Conservation (phyloP, 208 protist genomes). For the Kentomonas sorsogonicus region DNA sequence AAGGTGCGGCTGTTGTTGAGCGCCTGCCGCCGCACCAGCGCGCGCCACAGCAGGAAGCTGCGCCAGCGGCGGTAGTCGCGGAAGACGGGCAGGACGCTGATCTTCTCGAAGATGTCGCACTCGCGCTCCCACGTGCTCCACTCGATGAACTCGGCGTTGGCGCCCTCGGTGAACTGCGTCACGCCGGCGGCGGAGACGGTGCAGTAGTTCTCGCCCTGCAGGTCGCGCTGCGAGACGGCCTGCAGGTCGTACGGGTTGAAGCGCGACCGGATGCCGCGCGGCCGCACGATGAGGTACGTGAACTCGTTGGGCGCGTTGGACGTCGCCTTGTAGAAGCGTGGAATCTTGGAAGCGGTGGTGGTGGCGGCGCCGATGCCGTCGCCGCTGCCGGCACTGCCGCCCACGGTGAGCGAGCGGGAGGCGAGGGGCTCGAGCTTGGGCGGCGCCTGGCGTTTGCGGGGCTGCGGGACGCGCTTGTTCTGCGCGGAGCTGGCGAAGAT, state of each 20-base stretch:
- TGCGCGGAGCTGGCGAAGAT: constrained; percentile 33
- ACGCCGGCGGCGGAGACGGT: constrained; percentile 92
- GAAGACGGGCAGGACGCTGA: constrained; percentile 90
- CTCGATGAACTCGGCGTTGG: constrained; percentile 92
- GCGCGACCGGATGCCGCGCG: constrained; percentile 71
- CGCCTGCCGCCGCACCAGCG: constrained; percentile 79
- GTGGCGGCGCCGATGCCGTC: constrained; percentile 4
- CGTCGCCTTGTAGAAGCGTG: constrained; percentile 66
- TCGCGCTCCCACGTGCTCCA: constrained; percentile 92
- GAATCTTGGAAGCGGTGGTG: constrained; percentile 28
- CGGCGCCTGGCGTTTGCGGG: constrained; percentile 17
- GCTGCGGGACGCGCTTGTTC: constrained; percentile 19
- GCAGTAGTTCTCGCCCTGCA: constrained; percentile 86
- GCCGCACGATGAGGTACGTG: constrained; percentile 83
- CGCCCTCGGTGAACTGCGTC: constrained; percentile 88
- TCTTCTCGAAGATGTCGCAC: constrained; percentile 81
- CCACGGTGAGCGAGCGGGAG: neutral
- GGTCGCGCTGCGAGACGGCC: constrained; percentile 86
- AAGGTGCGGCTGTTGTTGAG: constrained; percentile 71
- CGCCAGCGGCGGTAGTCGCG: constrained; percentile 92
- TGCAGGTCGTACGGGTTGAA: constrained; percentile 94
- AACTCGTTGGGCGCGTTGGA: constrained; percentile 89
- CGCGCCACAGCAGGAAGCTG: constrained; percentile 91
- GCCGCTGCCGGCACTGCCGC: neutral
- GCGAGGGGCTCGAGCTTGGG: constrained; percentile 30